Base-by-base conservation (phyloP, 805 yeast genomes). In the Metschnikowia orientalis region DNA sequence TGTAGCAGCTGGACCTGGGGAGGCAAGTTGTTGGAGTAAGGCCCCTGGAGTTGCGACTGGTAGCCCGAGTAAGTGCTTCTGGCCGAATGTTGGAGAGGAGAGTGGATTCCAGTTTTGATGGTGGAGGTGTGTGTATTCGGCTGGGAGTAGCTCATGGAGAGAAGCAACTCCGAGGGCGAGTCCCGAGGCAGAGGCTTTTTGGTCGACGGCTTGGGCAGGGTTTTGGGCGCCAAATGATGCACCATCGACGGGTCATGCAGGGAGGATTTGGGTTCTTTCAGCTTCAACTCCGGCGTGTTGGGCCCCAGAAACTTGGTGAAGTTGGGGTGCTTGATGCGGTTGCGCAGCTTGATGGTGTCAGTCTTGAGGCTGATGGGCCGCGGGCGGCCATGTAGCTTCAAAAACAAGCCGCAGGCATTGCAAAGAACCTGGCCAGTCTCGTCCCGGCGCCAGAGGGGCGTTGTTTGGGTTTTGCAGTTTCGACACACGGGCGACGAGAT, bases 391-490 rank as follows among this genome's bases (percentile, higher is more conserved):
- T 89, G 97, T 25, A 89, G 71, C 60, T 89, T 89, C 51, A 85
- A 71, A 49, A 90, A 90, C 40, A 90, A 65, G 0, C 97, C 98
- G 64, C 98, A 90, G 0, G 97, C 97, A 62, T 89, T 89, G 58
- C 97, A 89, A 29, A 89, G 69, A 20, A 89, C 95, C 48, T 65
- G 71, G 10, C 95, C 95, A 8, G 84, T 76, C 51, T 88, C 96
- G 59, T 89, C 96, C 43, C 97, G 71, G 59, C 97, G 73, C 97
- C 97, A 89, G 18, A 89, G 65, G 1, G 97, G 97, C 2, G 97
- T 89, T 2, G 92, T 89, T 38, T 87, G 83, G 2, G 97, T 89
- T 50, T 81, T 75, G 63, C 97, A 89, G 58, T 89, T 89, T 47
- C 82, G 85, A 57, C 97, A 89, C 14, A 81, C 71, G 4, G 94